Base-by-base conservation (phyloP, 2,329 filamentous ascomycete species). In the Thielaviopsis punctulata region DNA sequence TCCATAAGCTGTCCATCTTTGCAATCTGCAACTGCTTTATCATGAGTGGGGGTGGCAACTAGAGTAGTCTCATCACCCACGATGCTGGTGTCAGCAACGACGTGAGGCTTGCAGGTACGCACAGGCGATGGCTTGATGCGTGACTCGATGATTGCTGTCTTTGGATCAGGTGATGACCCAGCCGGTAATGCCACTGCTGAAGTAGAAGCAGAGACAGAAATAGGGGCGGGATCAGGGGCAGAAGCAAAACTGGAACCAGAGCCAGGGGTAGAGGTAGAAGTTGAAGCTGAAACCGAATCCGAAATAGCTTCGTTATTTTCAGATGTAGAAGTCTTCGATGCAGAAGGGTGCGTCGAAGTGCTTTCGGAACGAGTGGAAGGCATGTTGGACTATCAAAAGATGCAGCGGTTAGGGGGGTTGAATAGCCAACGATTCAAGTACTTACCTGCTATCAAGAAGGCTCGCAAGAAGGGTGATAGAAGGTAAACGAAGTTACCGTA, bases 11-110 rank as follows among this genome's bases (percentile, higher is more conserved):
- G 43, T 13, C 27, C 18, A 19, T 41, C 19, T 45, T 48, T 43
- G 19, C 30, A n/a, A n/a, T 22, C 41, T 9, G 45, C 6, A n/a
- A n/a, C 21, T 1, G 9, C 8, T 15, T 19, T 44, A 12, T 39
- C 25, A 2, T 15, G 21, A 33, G 45, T 21, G 8, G 52, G 43
- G 4, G 23, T 33, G 8, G 45, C 49, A 22, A 54, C 52, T 8
- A 54, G 39, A 2, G 52, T 54, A n/a, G 33, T 48, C 18, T 54
- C 52, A 19, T 49, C 48, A 18, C 48, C 51, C 45, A 43, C 27
- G 25, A 46, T 33, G 12, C 46, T 45, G 21, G 30, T 30, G 27
- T 51, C 43, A 15, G 46, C 46, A 5, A 18, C n/a, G n/a, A 3
- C n/a, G n/a, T 9, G 7, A 19, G 36, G 19, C n/a, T 18, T 5